Base-by-base conservation (phyloP, 768 basidiomycete genomes). In the Collybiopsis luxurians region DNA sequence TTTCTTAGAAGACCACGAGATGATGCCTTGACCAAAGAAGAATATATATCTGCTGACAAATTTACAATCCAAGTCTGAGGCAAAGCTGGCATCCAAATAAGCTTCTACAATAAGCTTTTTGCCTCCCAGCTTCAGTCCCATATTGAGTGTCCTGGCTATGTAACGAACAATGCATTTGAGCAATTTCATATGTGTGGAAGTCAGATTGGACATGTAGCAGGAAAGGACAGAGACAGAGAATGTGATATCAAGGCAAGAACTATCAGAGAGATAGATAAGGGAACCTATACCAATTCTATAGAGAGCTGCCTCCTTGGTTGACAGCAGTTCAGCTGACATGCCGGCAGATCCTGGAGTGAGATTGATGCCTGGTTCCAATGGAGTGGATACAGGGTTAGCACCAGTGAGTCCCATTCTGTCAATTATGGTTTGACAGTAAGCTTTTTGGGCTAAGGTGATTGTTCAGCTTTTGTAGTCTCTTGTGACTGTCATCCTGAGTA, bases 241-340 rank as follows among this genome's bases (percentile, higher is more conserved):
- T 4, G 65, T 43, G 26, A 71, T 69, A 48, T 75, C 69, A 4
- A 73, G 72, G 17, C 13, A 13, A 34, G 31, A 34, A 13, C 5
- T 34, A 34, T 6, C 13, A 13, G 31, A 5, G 31, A 13, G 45
- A 53, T 71, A 75, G 53, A 71, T 64, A 19, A 75, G 56, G 0
- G 63, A 67, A 0, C 71, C 70, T 3, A 76, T 59, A 15, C 61
- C 52, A 39, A 68, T 53, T 3, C 58, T 55, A 45, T 74, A 74
- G 3, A 34, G 61, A 3, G 47, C 36, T 3, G 59, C 50, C 5
- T 60, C 54, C 31, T 15, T n/a, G 2, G 53, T 55, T 30, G 58
- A 5, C 13, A 19, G 42, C 44, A 27, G 31, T 36, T 30, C 46
- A 24, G 43, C 47, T 11, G 34, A 56, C 28, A 56, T 45, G 26